Base-by-base conservation (phyloP, 2,329 filamentous ascomycete genomes). In the Colletotrichum zoysiae region DNA sequence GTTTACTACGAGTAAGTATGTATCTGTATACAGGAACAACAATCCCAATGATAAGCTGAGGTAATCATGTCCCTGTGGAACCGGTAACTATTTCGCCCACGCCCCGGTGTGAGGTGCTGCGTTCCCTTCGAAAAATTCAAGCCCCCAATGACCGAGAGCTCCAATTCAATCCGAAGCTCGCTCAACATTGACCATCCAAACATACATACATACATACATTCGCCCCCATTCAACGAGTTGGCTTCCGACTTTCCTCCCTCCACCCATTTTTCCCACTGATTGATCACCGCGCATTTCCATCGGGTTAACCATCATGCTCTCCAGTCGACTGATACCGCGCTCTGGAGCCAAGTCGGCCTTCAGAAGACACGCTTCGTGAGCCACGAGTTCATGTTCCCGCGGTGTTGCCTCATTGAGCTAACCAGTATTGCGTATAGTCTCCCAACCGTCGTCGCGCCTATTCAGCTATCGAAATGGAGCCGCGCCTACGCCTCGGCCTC, bases 321-420 rank as follows among this genome's bases (percentile, higher is more conserved):
- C 88, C 75, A 87, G 85, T 79, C 87, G 88, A 80, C 85, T 90
- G 86, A 86, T 90, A 86, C 85, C 87, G 76, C 86, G 88, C 81
- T 84, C 85, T 77, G 83, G 85, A 79, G 85, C 84, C 78, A 87
- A 88, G 79, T 88, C 89, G 78, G 86, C 85, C 73, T 87, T 89
- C 81, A 86, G 83, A 77, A 84, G 83, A 46, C 56, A 71, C 76
- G 85, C 86, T 74, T 84, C 83, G 88, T 90, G 83, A 80, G 85
- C 82, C 53, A 40, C 73, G 8, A 23, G 20, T 23, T 11, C 73
- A 72, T 78, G 69, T 26, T 73, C 72, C 73, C 74, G 55, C 65
- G 68, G 62, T 59, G 61, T 38, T 38, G 40, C 50, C 63, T 62
- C 18, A 20, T 14, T 9, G 35, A 62, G 71, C 67, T 73, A 23